Evolutionary conservation across 179 eudicot species (phyloP), one percentile per base, ranked within the genome.

Genomic region (Beta corolliflora): DNA sequence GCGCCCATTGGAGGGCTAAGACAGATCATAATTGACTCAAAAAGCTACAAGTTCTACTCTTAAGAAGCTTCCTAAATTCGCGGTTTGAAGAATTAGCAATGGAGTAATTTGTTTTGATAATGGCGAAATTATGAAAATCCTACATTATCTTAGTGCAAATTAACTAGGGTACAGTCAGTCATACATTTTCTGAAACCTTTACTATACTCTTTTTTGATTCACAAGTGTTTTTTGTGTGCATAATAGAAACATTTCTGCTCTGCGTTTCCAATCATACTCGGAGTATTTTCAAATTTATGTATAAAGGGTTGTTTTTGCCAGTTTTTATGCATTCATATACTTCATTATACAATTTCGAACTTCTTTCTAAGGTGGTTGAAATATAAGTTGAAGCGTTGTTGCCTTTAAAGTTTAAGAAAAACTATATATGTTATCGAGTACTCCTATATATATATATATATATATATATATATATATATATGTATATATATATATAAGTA

Each of bases 1-100:
- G 85, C 95, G 45, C 93, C 97, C 5, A 90, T 92, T 5, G 97
- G 97, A 72, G 97, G 90, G 46, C 56, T 89, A n/a, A 84, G 91
- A 78, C 69, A 59, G 79, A 90, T 93, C 83, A 87, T 93, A 5
- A 12, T 84, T 13, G 23, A 77, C 1, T 91, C 89, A 36, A 87
- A 86, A 81, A 76, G 16, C 56, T 93, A 93, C 88, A 12, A 83
- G 23, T 90, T 92, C 87, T 93, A 85, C 87, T 83, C 88, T 19
- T 92, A 84, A 84, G 71, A 9, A 80, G 54, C 36, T 0, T 31
- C 29, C 8, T 46, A 5, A 12, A n/a, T 14, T 58, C 48, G 25
- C 54, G 45, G 45, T 23, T 45, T 13, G 79, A 36, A 54, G 75
- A 55, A 48, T 12, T 23, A 7, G 52, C 31, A 18, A 56, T 31